phyloP scores from a whole-genome alignment of 345 rosid genomes.

The Trapa bicornis region DNA sequence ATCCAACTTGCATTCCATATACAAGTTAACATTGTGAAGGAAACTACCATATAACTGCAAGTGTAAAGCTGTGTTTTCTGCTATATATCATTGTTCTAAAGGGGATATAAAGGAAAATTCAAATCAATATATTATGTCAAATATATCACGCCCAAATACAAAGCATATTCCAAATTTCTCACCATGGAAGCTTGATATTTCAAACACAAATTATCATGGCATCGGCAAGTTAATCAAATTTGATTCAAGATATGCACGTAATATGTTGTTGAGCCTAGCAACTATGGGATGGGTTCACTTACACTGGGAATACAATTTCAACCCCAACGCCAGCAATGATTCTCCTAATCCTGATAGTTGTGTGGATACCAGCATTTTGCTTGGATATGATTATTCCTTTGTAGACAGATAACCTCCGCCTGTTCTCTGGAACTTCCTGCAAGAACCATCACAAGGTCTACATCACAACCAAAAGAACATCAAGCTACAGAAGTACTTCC shows the following conservation, averaged over 20 bases:
- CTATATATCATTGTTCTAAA: neutral
- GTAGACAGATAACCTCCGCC: conserved; percentile 65
- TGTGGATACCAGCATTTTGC: conserved; percentile 86
- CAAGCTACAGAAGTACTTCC: neutral
- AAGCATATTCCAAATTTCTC: neutral
- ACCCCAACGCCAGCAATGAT: conserved; percentile 72
- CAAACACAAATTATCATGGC: neutral
- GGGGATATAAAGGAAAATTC: neutral
- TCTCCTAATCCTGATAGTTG: conserved; percentile 71
- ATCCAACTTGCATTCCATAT: neutral
- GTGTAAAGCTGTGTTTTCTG: neutral
- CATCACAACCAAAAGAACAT: conserved; percentile 4
- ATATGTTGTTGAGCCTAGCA: neutral
- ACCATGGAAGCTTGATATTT: neutral
- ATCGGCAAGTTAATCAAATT: neutral
- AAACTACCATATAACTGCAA: neutral
- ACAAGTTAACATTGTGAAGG: neutral
- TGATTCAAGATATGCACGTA: neutral
- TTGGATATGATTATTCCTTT: conserved; percentile 77
- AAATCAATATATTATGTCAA: neutral
- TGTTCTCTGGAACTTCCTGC: conserved; percentile 73
- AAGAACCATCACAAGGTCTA: conserved; percentile 14
- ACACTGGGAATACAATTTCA: conserved; percentile 64
- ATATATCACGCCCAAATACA: neutral
- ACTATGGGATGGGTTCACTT: conserved; percentile 1